These are phyloP conservation scores for Raphidocelis subcapitata DNA, from an alignment of 139 green algal genomes.

Conservation along the genomic window DNA sequence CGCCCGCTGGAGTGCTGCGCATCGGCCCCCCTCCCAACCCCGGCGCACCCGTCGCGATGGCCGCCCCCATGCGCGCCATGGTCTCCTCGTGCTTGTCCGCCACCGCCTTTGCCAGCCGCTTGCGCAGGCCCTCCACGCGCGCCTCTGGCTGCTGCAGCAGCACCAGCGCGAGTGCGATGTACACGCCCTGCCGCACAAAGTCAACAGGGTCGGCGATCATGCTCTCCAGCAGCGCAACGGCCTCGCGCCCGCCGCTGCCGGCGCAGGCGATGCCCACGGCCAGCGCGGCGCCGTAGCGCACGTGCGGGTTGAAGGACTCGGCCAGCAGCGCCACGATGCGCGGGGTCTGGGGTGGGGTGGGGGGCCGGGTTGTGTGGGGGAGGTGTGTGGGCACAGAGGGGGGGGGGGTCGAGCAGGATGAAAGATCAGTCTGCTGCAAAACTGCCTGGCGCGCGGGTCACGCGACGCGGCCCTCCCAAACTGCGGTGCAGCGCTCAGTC, in stretches of 20 bases:
- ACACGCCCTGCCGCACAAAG: constrained; percentile 92
- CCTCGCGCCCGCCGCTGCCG: constrained; percentile 79
- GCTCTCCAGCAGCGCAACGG: constrained; percentile 83
- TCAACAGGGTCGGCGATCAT: constrained; percentile 85
- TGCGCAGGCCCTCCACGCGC: constrained; percentile 67
- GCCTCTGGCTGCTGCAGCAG: constrained; percentile 84
- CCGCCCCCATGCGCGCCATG: constrained; percentile 93
- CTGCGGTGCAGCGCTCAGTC: no score
- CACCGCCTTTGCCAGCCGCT: constrained; percentile 82
- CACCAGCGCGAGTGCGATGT: constrained; percentile 92
- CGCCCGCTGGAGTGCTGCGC: no score
- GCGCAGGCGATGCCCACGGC: constrained; percentile 93
- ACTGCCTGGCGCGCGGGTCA: no score
- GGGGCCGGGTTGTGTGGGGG: no score
- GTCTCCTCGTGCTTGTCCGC: constrained; percentile 93
- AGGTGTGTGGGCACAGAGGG: no score
- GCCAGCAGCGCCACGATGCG: constrained; percentile 90
- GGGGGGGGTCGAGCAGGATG: no score
- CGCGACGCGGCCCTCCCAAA: no score
- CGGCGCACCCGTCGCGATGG: constrained; percentile 72
- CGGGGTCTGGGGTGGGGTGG: constrained; percentile 89
- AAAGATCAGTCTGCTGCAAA: no score
- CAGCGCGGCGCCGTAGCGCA: constrained; percentile 94
- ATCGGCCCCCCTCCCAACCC: constrained; percentile 32
- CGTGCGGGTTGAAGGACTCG: constrained; percentile 97